phyloP scores from a whole-genome alignment of 202 grass and related monocot species.

The Carex sylvatica region DNA sequence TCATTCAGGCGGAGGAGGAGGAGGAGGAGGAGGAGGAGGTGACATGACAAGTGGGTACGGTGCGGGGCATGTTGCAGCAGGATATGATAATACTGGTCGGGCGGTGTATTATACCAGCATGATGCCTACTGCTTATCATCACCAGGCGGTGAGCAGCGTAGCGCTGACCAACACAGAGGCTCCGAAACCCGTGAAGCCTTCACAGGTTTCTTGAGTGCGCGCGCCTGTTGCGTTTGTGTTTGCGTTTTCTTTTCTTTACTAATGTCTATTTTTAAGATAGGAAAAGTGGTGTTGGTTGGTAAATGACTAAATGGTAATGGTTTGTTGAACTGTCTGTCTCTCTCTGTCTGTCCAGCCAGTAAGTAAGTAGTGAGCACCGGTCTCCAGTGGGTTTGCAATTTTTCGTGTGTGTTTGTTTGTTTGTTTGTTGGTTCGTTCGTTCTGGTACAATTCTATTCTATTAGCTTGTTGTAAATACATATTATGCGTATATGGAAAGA shows the following conservation, averaged over 20 bases:
- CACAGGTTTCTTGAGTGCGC: conserved; percentile 51
- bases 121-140: conserved; percentile 51
- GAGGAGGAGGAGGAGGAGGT: conserved; percentile 22
- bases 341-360: conserved; percentile 4
- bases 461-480: conserved; percentile 19
- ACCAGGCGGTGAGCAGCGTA: conserved; percentile 35
- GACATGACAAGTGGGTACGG: conserved; percentile 15
- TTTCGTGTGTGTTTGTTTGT: conserved; percentile 18
- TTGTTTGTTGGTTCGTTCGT: neutral
- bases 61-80: conserved; percentile 40
- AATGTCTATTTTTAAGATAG: conserved; percentile 19
- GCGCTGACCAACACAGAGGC: conserved; percentile 39
- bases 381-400: conserved; percentile 22
- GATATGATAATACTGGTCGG: conserved; percentile 71
- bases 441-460: neutral
- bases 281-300: neutral
- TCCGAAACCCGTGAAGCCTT: conserved; percentile 59
- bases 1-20: conserved; percentile 28
- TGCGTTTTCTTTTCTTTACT: neutral
- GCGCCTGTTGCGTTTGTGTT: conserved; percentile 26
- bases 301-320: too few species aligned
- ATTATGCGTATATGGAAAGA: conserved; percentile 24
- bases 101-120: conserved; percentile 80
- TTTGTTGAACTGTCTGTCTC: conserved; percentile 16
- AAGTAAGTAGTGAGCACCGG: conserved; percentile 4